Evolutionary conservation across 2,329 filamentous ascomycete species (phyloP), one percentile per base, ranked within the genome.

Genomic region (Elsinoe perseae): DNA sequence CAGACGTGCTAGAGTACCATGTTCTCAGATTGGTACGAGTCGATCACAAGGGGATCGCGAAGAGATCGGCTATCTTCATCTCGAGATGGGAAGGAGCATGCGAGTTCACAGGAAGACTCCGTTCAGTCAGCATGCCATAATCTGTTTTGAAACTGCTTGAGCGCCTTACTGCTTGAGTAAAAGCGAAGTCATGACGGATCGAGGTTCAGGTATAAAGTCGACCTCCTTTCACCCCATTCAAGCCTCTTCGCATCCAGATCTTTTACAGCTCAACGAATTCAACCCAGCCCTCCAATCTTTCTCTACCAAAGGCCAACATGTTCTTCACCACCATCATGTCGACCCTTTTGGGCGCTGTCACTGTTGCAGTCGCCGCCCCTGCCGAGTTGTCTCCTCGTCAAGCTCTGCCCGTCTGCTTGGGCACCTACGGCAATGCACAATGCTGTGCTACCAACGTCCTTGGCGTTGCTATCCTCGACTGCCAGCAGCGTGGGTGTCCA

Each of bases 361-460:
- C 64, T 50, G 65, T 67, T 21, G 61, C 66, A 55, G 64, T 67
- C 46, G 64, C 67, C n/a, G 56, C 61, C 4, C 50, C 57, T 32
- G 40, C 66, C 40, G 52, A 46, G 6, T 61, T 71, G 18, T 62
- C 66, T 21, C 60, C 66, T 56, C 68, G 69, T 63, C 68, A 70
- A 58, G 50, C 56, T 23, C 56, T 58, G n/a, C 25, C 34, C 21
- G 62, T 71, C 63, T 73, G 71, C 68, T 58, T 62, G 38, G 65
- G 67, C 6, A 64, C 66, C 50, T 56, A 30, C 46, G 63, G 64
- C 61, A 72, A 62, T 28, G 64, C 77, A 2, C 75, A 79, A 61
- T 85, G 82, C 74, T 85, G 82, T 65, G 78, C 81, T 12, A 82
- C 80, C 21, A 79, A 84, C 61, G 75, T 85, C 30, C 76, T 84